A percentile compares a stretch with the other conserved stretches of the same genome.
phyloP scores from a whole-genome alignment of 192 early-diverging fungal genomes.

The Mortierella claussenii region DNA sequence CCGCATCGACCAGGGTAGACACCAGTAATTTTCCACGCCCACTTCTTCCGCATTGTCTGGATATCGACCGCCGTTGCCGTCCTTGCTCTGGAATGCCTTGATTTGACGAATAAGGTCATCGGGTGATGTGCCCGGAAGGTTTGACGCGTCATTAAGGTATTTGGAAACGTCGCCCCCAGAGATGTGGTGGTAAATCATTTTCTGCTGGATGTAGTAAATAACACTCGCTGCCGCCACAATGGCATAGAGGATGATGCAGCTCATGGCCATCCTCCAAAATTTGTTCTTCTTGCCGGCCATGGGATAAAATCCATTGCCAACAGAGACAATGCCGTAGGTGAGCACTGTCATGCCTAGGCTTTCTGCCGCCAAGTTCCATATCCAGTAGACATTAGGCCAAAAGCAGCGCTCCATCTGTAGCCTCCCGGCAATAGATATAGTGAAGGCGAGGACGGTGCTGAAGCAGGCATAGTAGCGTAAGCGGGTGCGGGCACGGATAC shows the following conservation, averaged over 20 bases:
- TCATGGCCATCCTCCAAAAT: conserved; percentile 25
- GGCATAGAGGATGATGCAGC: conserved; percentile 12
- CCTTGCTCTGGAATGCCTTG: neutral
- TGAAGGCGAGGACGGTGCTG: conserved; percentile 4
- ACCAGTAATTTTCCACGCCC: conserved; percentile 10
- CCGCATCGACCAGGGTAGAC: neutral
- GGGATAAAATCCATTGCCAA: conserved; percentile 40
- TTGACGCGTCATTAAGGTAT: neutral
- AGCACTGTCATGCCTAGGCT: conserved; percentile 13
- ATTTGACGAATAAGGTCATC: too few species aligned
- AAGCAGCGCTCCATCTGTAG: neutral
- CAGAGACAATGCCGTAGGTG: conserved; percentile 17
- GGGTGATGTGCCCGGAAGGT: neutral
- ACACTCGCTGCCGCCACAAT: conserved; percentile 9
- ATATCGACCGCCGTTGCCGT: neutral
- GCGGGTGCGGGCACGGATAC: conserved; percentile 21
- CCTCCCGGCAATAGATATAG: conserved; percentile 10
- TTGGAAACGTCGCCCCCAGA: neutral
- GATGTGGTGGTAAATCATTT: conserved; percentile 3
- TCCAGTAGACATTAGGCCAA: conserved; percentile 11
- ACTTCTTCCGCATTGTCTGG: neutral
- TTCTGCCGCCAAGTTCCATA: conserved; percentile 33
- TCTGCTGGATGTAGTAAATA: conserved; percentile 11
- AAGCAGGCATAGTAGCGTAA: conserved; percentile 12
- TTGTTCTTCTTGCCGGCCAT: conserved; percentile 15